Conservation (phyloP, 2,329 filamentous ascomycete species). For the Blumeria hordei region DNA sequence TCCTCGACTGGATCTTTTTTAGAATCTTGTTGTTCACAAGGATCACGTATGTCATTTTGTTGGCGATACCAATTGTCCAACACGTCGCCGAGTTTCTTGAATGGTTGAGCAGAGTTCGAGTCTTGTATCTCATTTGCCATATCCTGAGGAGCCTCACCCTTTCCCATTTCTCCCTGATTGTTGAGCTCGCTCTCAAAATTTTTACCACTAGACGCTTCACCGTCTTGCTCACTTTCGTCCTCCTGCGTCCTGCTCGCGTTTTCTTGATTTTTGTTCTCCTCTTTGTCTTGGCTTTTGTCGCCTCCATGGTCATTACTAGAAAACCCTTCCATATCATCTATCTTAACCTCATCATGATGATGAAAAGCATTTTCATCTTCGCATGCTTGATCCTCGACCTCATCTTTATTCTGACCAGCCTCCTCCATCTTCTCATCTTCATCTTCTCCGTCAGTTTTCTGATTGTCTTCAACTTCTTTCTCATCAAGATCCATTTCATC, state of each 20-base stretch:
- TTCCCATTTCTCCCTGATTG: slow-evolving; percentile 21
- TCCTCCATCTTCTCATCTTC: slow-evolving; percentile 24
- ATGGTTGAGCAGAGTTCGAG: slow-evolving; percentile 35
- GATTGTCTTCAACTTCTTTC: slow-evolving; percentile 17
- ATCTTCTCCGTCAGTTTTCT: slow-evolving; percentile 24
- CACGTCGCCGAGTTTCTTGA: slow-evolving; percentile 85
- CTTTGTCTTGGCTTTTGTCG: slow-evolving; percentile 39
- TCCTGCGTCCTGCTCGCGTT: slow-evolving; percentile 36
- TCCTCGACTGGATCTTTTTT: slow-evolving; percentile 31
- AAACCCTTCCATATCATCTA: slow-evolving; percentile 35
- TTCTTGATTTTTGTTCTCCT: slow-evolving; percentile 36
- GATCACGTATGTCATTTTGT: slow-evolving; percentile 48
- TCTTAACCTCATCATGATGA: slow-evolving; percentile 23
- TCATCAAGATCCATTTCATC: slow-evolving; percentile 14
- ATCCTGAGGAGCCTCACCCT: slow-evolving; percentile 18
- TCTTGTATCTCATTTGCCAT: background rate
- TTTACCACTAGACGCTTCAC: slow-evolving; percentile 38
- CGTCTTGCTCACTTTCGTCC: slow-evolving; percentile 41
- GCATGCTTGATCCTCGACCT: slow-evolving; percentile 28
- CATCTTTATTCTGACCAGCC: slow-evolving; percentile 22
- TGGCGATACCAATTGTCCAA: slow-evolving; percentile 83
- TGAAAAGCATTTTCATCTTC: slow-evolving; percentile 18
- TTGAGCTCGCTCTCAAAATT: slow-evolving; percentile 40
- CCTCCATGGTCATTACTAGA: slow-evolving; percentile 38
- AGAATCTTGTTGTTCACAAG: slow-evolving; percentile 23